Conservation (phyloP, 768 basidiomycete genomes). For the Lentinula sp. region DNA sequence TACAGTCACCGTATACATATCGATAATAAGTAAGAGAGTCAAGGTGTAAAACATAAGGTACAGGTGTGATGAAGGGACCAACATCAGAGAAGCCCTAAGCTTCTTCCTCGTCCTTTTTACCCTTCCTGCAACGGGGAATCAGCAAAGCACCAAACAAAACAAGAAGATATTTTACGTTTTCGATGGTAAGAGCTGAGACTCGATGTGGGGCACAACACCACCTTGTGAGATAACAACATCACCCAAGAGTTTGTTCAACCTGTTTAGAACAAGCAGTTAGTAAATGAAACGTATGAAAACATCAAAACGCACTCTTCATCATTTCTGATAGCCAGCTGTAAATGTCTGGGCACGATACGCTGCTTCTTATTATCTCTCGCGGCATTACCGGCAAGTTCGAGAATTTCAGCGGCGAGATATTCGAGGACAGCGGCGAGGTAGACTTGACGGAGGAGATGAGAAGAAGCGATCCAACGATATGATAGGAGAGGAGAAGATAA, state of each 20-base stretch:
- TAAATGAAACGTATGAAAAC: not conserved
- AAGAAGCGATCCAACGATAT: not conserved
- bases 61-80: not conserved
- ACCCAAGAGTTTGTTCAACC: slow-evolving; percentile 61
- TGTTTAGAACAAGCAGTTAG: slow-evolving; percentile 7
- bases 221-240: slow-evolving; percentile 68
- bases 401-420: slow-evolving; percentile 13
- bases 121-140: not conserved
- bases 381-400: slow-evolving; percentile 53
- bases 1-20: slow-evolving; percentile 1
- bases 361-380: slow-evolving; percentile 70
- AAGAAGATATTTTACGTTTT: slow-evolving; percentile 13
- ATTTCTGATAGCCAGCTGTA: slow-evolving; percentile 73
- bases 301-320: slow-evolving; percentile 47
- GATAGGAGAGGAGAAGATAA: not conserved
- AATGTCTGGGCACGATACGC: slow-evolving; percentile 73
- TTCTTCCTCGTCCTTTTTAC: slow-evolving; percentile 7
- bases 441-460: not conserved
- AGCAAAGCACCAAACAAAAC: not conserved
- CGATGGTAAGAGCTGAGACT: slow-evolving; percentile 25
- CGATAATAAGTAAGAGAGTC: not conserved
- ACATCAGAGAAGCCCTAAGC: not conserved
- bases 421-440: slow-evolving; percentile 6
- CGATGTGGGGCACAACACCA: slow-evolving; percentile 55
- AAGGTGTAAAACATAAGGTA: not conserved